Conservation (phyloP, 1,284 basidiomycete genomes). For the Schizophyllum commune region DNA sequence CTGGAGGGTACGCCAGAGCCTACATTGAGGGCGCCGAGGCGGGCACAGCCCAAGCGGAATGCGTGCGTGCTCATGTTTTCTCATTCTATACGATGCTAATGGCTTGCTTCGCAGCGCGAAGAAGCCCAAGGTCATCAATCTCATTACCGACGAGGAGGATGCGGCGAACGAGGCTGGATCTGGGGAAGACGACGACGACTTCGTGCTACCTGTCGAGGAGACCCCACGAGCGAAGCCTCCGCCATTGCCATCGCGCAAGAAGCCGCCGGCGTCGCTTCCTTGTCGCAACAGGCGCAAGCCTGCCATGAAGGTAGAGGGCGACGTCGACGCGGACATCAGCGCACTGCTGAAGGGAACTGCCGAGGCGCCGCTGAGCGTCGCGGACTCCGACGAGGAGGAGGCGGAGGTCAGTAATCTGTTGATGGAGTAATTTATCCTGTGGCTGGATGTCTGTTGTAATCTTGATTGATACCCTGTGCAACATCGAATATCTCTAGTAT, state of each 20-base stretch:
- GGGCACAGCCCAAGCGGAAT: neutral
- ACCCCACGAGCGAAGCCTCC: neutral
- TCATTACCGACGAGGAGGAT: neutral
- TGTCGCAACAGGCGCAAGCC: neutral
- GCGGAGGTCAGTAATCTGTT: neutral
- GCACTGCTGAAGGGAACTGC: neutral
- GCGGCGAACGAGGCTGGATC: neutral
- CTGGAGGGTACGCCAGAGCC: neutral
- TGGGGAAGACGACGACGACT: neutral
- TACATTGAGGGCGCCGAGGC: neutral
- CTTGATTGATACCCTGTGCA: neutral
- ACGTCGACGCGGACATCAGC: neutral
- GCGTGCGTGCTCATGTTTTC: neutral
- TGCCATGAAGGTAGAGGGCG: neutral
- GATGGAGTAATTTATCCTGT: neutral
- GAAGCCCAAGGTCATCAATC: neutral
- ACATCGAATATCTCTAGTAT: too few species aligned
- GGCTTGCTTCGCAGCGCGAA: neutral
- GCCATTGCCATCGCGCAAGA: too few species aligned
- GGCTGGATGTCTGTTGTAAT: neutral
- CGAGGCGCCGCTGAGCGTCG: neutral
- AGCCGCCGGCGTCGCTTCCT: too few species aligned
- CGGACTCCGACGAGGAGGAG: neutral
- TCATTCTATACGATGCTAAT: neutral
- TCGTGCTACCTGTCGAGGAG: neutral